Evolutionary conservation across 1,139 yeast species (phyloP), one percentile per base, ranked within the genome.

Genomic region (Candida sp.): DNA sequence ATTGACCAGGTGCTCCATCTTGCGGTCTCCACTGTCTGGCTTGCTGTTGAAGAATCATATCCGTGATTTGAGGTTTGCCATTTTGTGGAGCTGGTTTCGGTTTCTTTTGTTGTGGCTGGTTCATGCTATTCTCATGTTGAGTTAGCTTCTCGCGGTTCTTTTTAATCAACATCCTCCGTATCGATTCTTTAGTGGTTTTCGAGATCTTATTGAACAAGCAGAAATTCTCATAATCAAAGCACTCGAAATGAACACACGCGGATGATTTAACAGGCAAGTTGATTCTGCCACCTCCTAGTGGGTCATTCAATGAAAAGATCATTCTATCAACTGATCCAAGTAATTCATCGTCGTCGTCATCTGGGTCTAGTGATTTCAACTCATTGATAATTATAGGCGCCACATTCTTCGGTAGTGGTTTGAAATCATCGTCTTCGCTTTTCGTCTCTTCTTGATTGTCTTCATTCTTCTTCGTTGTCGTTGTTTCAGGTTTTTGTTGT

Each of bases 201-300:
- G 77, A 70, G 3, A 77, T 66, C 41, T 66, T 69, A 56, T 75
- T 71, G 56, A 73, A 74, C 9, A 66, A 51, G 59, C 82, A 77
- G 53, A 77, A 77, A 49, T 66, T 73, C 11, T 75, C 76, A 54
- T 71, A 75, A 55, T 77, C 82, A 62, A 77, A 77, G 58, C 82
- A 77, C 59, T 76, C 81, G 55, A 77, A 76, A 58, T 77, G 82
- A 32, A 58, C 58, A 55, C 82, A 77, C 1, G 56, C 53, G 8
- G 59, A 54, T 3, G 80, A 68, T 56, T 75, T 77, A 2, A 77
- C 75, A 1, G 82, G 82, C 7, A 77, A 60, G 38, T 62, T 58
- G 41, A 77, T 75, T 50, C 69, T 71, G 40, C 74, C 68, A 30
- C 76, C 75, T 25, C 73, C 65, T 23, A 70, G 57, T 5, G 75